Evolutionary conservation across 345 rosid genomes (phyloP).

Genomic region (Cardiospermum halicacabum): DNA sequence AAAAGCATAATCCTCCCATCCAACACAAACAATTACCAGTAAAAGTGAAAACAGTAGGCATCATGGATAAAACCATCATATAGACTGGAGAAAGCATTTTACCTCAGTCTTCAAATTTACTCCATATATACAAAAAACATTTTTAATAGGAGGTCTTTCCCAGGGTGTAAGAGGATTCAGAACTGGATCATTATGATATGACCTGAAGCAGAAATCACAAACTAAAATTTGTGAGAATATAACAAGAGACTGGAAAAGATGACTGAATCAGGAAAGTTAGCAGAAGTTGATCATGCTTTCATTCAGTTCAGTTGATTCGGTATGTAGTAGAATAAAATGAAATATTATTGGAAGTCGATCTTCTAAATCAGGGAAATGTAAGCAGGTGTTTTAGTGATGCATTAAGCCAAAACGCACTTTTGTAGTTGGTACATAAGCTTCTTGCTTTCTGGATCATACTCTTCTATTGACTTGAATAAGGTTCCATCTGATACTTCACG

Average conservation of each 20-base stretch:
- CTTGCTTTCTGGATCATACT: conserved; percentile 93
- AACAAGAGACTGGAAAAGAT: too few species aligned
- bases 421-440: conserved; percentile 69
- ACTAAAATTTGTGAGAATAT: conserved; percentile 1
- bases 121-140: conserved; percentile 94
- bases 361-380: neutral
- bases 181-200: conserved; percentile 82
- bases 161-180: conserved; percentile 94
- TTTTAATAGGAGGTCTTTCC: conserved; percentile 98
- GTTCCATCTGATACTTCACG: conserved; percentile 96
- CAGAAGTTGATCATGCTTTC: neutral
- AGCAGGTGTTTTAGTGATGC: neutral
- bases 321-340: conserved; percentile 1
- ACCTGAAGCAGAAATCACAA: conserved; percentile 45
- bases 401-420: conserved; percentile 43
- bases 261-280: conserved; percentile 3
- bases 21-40: neutral
- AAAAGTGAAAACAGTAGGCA: neutral
- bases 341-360: neutral
- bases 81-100: conserved; percentile 23
- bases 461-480: conserved; percentile 88
- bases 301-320: neutral
- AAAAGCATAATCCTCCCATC: neutral
- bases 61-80: neutral
- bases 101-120: conserved; percentile 89